Percentiles rank a stretch among this genome's conserved stretches.
Conservation (phyloP, 2,329 filamentous ascomycete species). For the Aspergillus costaricaensis region DNA sequence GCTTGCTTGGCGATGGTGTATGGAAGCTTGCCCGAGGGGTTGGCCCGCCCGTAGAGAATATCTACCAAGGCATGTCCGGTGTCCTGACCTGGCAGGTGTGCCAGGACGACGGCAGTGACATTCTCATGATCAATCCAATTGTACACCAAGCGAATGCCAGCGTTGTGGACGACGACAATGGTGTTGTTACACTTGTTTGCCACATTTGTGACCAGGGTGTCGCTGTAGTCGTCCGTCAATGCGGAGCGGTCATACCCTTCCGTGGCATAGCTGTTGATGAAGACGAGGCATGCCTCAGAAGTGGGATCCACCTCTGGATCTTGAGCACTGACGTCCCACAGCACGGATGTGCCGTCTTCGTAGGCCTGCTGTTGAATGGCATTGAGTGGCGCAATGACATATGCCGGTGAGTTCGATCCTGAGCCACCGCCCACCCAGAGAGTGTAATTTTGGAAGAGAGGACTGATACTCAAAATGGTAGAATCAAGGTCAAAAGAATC, state of each 20-base stretch:
- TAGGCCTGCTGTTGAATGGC: constrained; percentile 55
- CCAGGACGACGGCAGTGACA: constrained; percentile 65
- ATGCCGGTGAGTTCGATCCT: constrained; percentile 51
- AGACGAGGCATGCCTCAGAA: constrained; percentile 51
- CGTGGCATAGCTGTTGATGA: constrained; percentile 57
- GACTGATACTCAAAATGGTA: background rate
- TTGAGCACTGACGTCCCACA: constrained; percentile 24
- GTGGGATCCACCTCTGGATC: constrained; percentile 22
- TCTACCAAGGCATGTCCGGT: constrained; percentile 58
- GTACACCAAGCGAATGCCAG: constrained; percentile 58
- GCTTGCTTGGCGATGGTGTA: constrained; percentile 63
- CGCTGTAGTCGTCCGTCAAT: constrained; percentile 48
- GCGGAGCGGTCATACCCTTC: constrained; percentile 42
- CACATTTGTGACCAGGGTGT: constrained; percentile 59
- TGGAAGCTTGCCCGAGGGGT: constrained; percentile 60
- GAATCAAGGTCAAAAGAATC: constrained; percentile 7
- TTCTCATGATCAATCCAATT: constrained; percentile 64
- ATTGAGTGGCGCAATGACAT: constrained; percentile 56
- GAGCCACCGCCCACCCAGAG: constrained; percentile 52
- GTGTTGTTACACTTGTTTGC: constrained; percentile 63
- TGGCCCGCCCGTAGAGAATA: constrained; percentile 60
- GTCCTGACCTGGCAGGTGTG: constrained; percentile 66
- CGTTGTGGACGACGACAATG: constrained; percentile 66
- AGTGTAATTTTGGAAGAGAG: constrained; percentile 45
- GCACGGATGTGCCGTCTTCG: constrained; percentile 53